phyloP scores from a whole-genome alignment of 345 rosid species.

The Draba incana region DNA sequence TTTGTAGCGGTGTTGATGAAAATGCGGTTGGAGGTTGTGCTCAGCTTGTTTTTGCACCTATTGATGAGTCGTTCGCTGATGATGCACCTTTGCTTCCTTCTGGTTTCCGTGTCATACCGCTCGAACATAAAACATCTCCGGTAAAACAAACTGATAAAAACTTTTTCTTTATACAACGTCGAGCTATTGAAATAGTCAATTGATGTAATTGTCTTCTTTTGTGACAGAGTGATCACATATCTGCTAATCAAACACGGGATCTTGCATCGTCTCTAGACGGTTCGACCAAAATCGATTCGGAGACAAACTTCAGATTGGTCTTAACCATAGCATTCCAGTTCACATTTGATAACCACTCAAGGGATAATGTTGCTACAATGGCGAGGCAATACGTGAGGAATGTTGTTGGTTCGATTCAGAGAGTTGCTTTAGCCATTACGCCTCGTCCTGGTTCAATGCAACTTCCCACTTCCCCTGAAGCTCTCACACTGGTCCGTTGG shows the following conservation, averaged over 20 bases:
- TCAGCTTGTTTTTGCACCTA: constrained; percentile 94
- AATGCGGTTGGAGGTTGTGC: constrained; percentile 90
- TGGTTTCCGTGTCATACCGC: constrained; percentile 90
- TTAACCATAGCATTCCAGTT: constrained; percentile 95
- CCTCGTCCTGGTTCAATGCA: constrained; percentile 57
- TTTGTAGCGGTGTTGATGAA: constrained; percentile 91
- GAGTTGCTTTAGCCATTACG: constrained; percentile 95
- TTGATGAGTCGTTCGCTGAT: constrained; percentile 93
- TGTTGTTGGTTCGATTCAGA: constrained; percentile 89
- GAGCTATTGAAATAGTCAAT: not conserved
- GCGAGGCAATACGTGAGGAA: constrained; percentile 91
- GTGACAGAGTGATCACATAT: constrained; percentile 39
- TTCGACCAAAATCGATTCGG: constrained; percentile 39
- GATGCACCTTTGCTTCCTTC: constrained; percentile 95
- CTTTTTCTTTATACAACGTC: not conserved
- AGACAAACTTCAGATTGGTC: constrained; percentile 72
- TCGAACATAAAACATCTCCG: constrained; percentile 73
- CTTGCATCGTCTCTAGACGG: constrained; percentile 90
- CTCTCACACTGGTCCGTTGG: constrained; percentile 86
- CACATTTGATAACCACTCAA: constrained; percentile 74
- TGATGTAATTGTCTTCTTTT: not conserved
- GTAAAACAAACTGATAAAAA: constrained; percentile 4
- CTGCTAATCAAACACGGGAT: constrained; percentile 74
- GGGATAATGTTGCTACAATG: constrained; percentile 91
- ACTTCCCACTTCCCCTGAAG: constrained; percentile 88